A percentile compares a stretch with the other conserved stretches of the same genome.
Evolutionary conservation across 1,284 basidiomycete genomes (phyloP).

Genomic region (Tremellales sp.): DNA sequence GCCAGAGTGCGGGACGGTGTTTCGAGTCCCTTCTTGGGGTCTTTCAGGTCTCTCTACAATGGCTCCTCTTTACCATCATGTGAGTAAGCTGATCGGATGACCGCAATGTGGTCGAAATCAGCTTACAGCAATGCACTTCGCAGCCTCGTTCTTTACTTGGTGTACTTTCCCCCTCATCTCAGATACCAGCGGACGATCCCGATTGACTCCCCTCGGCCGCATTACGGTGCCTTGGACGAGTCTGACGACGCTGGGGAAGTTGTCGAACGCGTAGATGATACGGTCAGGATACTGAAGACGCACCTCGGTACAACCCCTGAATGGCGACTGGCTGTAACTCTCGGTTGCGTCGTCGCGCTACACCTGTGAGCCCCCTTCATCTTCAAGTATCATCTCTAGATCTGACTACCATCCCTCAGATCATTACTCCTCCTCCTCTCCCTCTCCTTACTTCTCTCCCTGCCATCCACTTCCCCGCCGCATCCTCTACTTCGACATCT

Average conservation of each 20-base stretch:
- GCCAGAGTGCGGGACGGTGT: slow-evolving; percentile 66
- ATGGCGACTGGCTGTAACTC: slow-evolving; percentile 70
- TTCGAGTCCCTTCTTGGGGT: slow-evolving; percentile 79
- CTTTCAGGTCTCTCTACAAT: slow-evolving; percentile 77
- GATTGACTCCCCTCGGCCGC: slow-evolving; percentile 5
- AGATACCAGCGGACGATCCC: slow-evolving; percentile 58
- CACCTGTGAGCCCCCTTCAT: slow-evolving; percentile 63
- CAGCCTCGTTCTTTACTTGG: slow-evolving; percentile 83
- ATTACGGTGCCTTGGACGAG: slow-evolving; percentile 8
- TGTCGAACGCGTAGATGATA: slow-evolving; percentile 9
- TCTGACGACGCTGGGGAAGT: neutral
- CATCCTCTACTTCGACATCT: slow-evolving; percentile 57
- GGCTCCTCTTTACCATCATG: slow-evolving; percentile 82
- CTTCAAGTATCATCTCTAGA: slow-evolving; percentile 48
- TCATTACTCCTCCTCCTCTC: slow-evolving; percentile 33
- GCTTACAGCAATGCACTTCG: slow-evolving; percentile 1
- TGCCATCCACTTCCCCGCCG: slow-evolving; percentile 45
- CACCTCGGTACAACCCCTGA: slow-evolving; percentile 49
- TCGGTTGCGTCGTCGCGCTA: slow-evolving; percentile 66
- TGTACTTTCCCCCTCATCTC: slow-evolving; percentile 81
- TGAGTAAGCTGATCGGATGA: slow-evolving; percentile 49
- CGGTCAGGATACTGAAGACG: slow-evolving; percentile 8
- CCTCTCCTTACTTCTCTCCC: slow-evolving; percentile 47
- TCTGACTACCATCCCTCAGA: slow-evolving; percentile 53
- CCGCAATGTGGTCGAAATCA: neutral